Evolutionary conservation across 129 eudicot species (phyloP).

Genomic region (Glebionis coronaria): DNA sequence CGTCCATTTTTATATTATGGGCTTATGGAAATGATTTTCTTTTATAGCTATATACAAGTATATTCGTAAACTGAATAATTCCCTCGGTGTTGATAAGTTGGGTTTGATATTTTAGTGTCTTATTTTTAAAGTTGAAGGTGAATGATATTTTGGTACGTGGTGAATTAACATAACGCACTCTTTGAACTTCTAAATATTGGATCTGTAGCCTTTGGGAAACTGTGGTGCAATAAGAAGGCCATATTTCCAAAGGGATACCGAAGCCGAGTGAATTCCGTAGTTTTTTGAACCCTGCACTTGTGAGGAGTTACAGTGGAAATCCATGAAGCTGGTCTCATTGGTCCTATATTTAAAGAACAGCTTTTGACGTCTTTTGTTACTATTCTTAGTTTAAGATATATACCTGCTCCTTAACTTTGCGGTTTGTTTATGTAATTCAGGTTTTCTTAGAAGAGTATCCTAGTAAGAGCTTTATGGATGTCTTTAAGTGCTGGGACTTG

Average conservation of each 20-base stretch:
- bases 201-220: constrained; percentile 48
- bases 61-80: too few species aligned
- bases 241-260: constrained; percentile 75
- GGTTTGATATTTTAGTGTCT: too few species aligned
- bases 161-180: too few species aligned
- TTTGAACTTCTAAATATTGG: too few species aligned
- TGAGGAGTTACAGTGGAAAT: constrained; percentile 57
- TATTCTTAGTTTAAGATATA: neutral
- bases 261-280: constrained; percentile 62
- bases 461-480: constrained; percentile 37
- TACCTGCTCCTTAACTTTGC: constrained; percentile 7
- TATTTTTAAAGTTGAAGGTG: too few species aligned
- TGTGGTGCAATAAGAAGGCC: constrained; percentile 62
- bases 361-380: neutral
- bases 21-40: too few species aligned
- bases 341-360: constrained; percentile 72
- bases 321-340: constrained; percentile 66
- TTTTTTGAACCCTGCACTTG: constrained; percentile 37
- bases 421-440: constrained; percentile 30
- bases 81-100: too few species aligned
- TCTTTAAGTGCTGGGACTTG: constrained; percentile 62
- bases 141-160: too few species aligned
- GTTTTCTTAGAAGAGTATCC: constrained; percentile 63
- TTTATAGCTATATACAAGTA: too few species aligned
- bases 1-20: too few species aligned